Evolutionary conservation across 1,284 basidiomycete genomes (phyloP), one percentile per base, ranked within the genome.

Genomic region (Dichomitus squalens): DNA sequence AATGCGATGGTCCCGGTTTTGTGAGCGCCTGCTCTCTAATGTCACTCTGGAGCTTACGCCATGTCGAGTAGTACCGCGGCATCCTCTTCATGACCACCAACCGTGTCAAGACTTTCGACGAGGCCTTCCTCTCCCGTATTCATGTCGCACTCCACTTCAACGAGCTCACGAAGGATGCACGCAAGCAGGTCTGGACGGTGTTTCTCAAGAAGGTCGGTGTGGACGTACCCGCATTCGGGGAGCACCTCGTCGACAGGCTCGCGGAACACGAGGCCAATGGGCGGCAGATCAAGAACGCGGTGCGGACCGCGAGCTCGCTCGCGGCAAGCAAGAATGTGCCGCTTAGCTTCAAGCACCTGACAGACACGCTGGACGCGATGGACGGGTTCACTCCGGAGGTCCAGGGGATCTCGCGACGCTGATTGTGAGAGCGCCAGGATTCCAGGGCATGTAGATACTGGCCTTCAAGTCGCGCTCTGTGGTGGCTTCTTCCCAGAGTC

Each of bases 11-110:
- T 87, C 12, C 82, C 84, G 2, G 81, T 85, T 16, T 85, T 86
- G 20, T 36, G 25, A 18, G 35, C 23, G 27, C 16, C 16, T n/a
- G 3, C 52, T 56, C 12, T 52, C 38, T n/a, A n/a, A n/a, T n/a
- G n/a, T n/a, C 39, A 20, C 25, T 29, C 14, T 47, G 12, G 52
- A 49, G 58, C 75, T 73, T 85, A 44, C 81, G 83, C 21, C 80
- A 82, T 61, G 77, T 86, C 53, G 84, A 87, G 66, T 86, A 86
- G 68, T 84, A 85, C 70, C 79, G 79, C 43, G 84, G 83, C 2
- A 82, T 85, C 66, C 77, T 87, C 49, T 86, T 88, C 76, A 74
- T 88, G 39, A 87, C 86, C n/a, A 87, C 85, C n/a, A 87, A 86
- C 67, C 78, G 85, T 35, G 80, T 87, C 38, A 79, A 80, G 58